phyloP scores from a whole-genome alignment of 2,329 filamentous ascomycete species.

The Berkeleyomyces rouxiae region DNA sequence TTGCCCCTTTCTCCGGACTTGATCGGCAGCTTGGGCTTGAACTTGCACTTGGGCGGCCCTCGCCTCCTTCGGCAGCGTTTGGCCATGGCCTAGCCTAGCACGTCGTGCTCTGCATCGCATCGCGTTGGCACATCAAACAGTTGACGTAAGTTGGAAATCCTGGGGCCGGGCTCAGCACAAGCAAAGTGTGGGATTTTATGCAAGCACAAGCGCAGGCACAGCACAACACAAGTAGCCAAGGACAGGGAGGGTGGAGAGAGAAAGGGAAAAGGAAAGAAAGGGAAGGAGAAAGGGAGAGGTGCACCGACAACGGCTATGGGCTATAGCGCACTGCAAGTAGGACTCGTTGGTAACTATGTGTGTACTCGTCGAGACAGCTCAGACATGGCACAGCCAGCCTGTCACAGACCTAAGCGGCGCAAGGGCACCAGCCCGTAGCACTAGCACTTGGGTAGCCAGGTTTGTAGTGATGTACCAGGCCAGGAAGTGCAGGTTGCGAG shows the following conservation, averaged over 20 bases:
- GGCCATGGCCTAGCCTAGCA: background rate
- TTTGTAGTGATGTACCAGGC: too few species aligned
- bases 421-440: too few species aligned
- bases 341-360: too few species aligned
- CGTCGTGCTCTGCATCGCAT: background rate
- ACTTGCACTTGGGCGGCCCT: background rate
- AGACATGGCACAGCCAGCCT: too few species aligned
- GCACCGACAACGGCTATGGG: too few species aligned
- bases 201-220: background rate
- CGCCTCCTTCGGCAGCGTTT: background rate
- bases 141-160: background rate
- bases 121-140: background rate
- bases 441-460: too few species aligned
- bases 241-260: background rate
- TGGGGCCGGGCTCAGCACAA: background rate
- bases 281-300: background rate
- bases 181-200: too few species aligned
- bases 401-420: too few species aligned
- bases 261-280: background rate
- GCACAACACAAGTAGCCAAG: background rate
- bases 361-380: too few species aligned
- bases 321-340: too few species aligned
- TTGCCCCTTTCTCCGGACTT: background rate
- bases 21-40: background rate
- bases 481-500: too few species aligned